Evolutionary conservation across 1,284 basidiomycete species (phyloP).

Genomic region (Gymnopus androsaceus): DNA sequence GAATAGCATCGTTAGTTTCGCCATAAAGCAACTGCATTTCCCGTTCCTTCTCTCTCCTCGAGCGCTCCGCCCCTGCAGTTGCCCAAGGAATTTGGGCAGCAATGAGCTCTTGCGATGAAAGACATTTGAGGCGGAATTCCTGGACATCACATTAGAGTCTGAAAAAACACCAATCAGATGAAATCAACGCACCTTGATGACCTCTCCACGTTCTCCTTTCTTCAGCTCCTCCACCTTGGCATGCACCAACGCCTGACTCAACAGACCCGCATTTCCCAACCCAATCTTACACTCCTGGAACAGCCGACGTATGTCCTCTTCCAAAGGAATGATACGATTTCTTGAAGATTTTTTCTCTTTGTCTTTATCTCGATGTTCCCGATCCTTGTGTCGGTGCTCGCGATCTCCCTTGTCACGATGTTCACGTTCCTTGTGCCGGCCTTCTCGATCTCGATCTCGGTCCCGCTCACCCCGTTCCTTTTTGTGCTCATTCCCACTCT

Average conservation of each 20-base stretch:
- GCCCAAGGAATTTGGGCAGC: constrained; percentile 81
- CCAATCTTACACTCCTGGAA: constrained; percentile 81
- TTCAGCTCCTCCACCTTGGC: constrained; percentile 68
- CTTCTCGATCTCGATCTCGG: no score
- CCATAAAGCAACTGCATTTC: constrained; percentile 36
- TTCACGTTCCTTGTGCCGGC: no score
- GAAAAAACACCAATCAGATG: background rate
- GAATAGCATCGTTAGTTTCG: background rate
- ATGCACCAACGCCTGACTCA: constrained; percentile 64
- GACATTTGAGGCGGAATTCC: constrained; percentile 77
- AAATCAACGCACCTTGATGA: constrained; percentile 57
- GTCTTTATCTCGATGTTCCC: no score
- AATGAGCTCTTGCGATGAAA: constrained; percentile 72
- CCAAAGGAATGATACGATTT: no score
- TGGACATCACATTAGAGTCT: constrained; percentile 30
- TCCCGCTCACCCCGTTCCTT: constrained; percentile 6
- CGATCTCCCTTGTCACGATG: no score
- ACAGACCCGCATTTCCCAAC: constrained; percentile 65
- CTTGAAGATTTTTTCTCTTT: constrained; percentile 39
- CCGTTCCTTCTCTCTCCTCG: constrained; percentile 38
- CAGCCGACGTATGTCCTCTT: constrained; percentile 70
- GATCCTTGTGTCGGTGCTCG: no score
- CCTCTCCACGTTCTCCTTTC: constrained; percentile 34
- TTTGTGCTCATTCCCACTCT: background rate
- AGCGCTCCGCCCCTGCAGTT: constrained; percentile 69